Percentiles rank a stretch among this genome's conserved stretches.
Conservation (phyloP, 805 yeast species). For the Teunomyces barrocoloradensis region DNA sequence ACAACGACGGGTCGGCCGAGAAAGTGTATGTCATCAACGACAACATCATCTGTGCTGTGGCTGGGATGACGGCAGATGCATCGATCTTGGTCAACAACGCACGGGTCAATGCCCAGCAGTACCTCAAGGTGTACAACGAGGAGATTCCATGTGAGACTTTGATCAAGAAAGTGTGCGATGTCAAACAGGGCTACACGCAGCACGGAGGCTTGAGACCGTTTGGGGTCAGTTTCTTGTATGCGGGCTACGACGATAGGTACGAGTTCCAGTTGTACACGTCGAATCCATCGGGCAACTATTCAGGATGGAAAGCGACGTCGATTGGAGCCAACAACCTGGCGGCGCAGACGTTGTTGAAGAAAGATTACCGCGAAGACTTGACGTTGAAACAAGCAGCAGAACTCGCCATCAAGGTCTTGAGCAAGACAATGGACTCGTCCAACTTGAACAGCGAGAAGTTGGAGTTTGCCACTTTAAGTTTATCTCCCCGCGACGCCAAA, state of each 20-base stretch:
- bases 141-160: slow-evolving; percentile 91
- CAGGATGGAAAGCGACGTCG: slow-evolving; percentile 98
- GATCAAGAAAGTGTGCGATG: slow-evolving; percentile 85
- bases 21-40: slow-evolving; percentile 85
- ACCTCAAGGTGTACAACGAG: slow-evolving; percentile 83
- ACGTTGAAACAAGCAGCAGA: slow-evolving; percentile 73
- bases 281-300: slow-evolving; percentile 95
- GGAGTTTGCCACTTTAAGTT: slow-evolving; percentile 81
- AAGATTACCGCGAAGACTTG: slow-evolving; percentile 86
- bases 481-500: slow-evolving; percentile 44
- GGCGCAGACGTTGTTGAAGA: slow-evolving; percentile 92
- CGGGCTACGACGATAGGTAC: slow-evolving; percentile 88
- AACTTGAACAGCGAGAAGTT: slow-evolving; percentile 84
- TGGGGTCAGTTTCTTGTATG: slow-evolving; percentile 94
- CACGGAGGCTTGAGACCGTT: slow-evolving; percentile 98
- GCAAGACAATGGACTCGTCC: slow-evolving; percentile 91
- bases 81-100: slow-evolving; percentile 84
- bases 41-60: slow-evolving; percentile 87
- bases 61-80: slow-evolving; percentile 98
- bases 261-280: slow-evolving; percentile 92
- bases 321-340: slow-evolving; percentile 96
- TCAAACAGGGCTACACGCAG: slow-evolving; percentile 97
- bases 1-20: slow-evolving; percentile 91
- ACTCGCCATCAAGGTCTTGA: slow-evolving; percentile 84
- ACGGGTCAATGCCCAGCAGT: slow-evolving; percentile 79